Percentiles rank a stretch among this genome's conserved stretches.
Evolutionary conservation across 164 flowering plant genomes (phyloP).

Genomic region (Stephania yunnanensis): DNA sequence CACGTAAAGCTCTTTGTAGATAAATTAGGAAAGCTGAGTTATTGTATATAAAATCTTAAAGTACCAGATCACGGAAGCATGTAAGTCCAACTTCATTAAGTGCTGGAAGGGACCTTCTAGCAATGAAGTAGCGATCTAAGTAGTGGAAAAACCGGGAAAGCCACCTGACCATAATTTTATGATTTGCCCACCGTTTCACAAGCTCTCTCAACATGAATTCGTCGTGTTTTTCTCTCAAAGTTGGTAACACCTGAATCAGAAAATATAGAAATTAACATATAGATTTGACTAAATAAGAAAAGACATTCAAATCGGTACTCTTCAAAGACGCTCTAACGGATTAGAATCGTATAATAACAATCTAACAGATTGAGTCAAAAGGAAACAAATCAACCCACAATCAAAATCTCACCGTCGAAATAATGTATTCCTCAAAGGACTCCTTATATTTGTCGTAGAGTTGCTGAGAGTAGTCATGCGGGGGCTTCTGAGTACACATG

Average conservation of each 20-base stretch:
- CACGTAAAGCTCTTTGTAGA: too few species aligned
- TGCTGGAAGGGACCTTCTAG: conserved; percentile 78
- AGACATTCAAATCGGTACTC: too few species aligned
- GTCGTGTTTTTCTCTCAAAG: conserved; percentile 86
- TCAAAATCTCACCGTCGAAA: conserved; percentile 48
- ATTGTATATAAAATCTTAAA: background rate
- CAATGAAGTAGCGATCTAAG: conserved; percentile 86
- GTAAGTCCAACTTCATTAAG: conserved; percentile 90
- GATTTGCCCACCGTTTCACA: conserved; percentile 89
- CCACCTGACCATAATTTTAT: conserved; percentile 97
- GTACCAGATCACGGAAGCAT: conserved; percentile 89
- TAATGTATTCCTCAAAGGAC: conserved; percentile 78
- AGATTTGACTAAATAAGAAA: too few species aligned
- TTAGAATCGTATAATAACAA: too few species aligned
- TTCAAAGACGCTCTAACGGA: too few species aligned
- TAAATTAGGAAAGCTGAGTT: too few species aligned
- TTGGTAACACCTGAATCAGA: conserved; percentile 63
- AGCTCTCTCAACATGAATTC: conserved; percentile 96
- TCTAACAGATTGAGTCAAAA: too few species aligned
- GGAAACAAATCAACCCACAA: background rate
- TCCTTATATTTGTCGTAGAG: conserved; percentile 73
- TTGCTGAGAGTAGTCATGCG: conserved; percentile 86
- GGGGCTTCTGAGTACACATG: conserved; percentile 94
- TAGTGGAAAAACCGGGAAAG: conserved; percentile 86
- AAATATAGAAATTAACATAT: background rate